Evolutionary conservation across 2,329 filamentous ascomycete species (phyloP), one percentile per base, ranked within the genome.

Genomic region (Monosporascus sp.): DNA sequence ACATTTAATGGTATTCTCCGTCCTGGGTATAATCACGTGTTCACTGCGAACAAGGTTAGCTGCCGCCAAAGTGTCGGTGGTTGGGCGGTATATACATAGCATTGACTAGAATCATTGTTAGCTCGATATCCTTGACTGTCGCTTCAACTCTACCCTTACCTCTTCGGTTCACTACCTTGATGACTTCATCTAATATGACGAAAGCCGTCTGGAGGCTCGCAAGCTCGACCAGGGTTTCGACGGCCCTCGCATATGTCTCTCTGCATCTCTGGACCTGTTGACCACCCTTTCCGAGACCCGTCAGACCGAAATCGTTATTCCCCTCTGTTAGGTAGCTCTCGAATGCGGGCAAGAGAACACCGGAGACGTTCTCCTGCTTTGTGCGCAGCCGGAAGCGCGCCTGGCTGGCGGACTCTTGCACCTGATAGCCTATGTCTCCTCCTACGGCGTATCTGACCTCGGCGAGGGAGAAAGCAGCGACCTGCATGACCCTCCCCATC

Each of bases 1-100:
- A 86, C 86, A 99, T 75, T 96, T 97, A 77, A 99, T 99, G n/a
- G 94, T 99, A 67, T 97, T 99, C 71, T 99, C 94, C 15, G 94
- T 99, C 61, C 94, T 83, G 14, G 94, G 94, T 65, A 99, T 99
- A 63, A 99, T 97, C 63, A 99, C 90, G 71, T 95, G 89, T 72
- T 94, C 89, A 66, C 84, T 88, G 61, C 24, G 39, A 27, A 35
- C 25, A 5, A 25, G 9, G 57, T 71, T 60, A 68, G 66, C 49
- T 44, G 38, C 22, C 47, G 27, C 36, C 7, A n/a, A n/a, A 18
- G 7, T 14, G 14, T 18, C 9, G 18, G 1, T 20, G 22, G 18
- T 27, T 3, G 5, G 18, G 18, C 22, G 25, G 50, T 48, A 57
- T 57, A 72, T 75, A 90, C 86, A 97, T 97, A 53, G 93, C 93